Evolutionary conservation across 2,329 filamentous ascomycete genomes (phyloP).

Genomic region (Exophiala spinifera): DNA sequence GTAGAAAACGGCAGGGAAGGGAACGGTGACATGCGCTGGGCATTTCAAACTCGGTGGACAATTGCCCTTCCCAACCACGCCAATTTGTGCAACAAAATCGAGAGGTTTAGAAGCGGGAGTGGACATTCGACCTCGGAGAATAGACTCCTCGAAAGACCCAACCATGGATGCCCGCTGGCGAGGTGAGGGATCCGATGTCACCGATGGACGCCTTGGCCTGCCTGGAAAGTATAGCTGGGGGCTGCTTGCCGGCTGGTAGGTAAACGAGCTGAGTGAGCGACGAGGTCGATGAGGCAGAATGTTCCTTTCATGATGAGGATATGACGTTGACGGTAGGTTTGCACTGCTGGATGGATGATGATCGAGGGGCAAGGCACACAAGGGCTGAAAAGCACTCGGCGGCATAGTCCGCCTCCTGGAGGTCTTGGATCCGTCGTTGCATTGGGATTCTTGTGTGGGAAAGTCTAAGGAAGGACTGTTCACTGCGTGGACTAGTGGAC

Average conservation of each 20-base stretch:
- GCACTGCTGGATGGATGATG: conserved; percentile 37
- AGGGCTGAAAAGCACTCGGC: conserved; percentile 55
- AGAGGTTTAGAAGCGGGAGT: conserved; percentile 89
- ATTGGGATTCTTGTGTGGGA: conserved; percentile 48
- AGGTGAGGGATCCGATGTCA: conserved; percentile 70
- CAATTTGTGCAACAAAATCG: conserved; percentile 91
- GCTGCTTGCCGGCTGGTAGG: conserved; percentile 44
- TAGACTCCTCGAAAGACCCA: conserved; percentile 96
- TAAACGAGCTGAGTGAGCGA: conserved; percentile 66
- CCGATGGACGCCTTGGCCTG: conserved; percentile 63
- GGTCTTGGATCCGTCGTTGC: conserved; percentile 14
- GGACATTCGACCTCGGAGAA: conserved; percentile 92
- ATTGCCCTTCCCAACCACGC: conserved; percentile 82
- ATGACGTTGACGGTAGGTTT: conserved; percentile 37
- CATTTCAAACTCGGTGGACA: conserved; percentile 83
- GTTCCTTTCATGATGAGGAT: conserved; percentile 55
- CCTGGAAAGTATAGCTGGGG: conserved; percentile 53
- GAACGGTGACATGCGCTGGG: conserved; percentile 82
- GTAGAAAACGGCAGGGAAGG: conserved; percentile 95
- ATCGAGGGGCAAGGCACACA: conserved; percentile 43
- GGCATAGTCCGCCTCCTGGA: conserved; percentile 71
- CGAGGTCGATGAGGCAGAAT: conserved; percentile 62
- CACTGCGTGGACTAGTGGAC: conserved; percentile 82
- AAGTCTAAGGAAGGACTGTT: conserved; percentile 76
- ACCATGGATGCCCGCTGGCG: conserved; percentile 93